A percentile compares a stretch with the other conserved stretches of the same genome.
Evolutionary conservation across 192 early-diverging fungal genomes (phyloP).

Genomic region (Spinellus fusiger): DNA sequence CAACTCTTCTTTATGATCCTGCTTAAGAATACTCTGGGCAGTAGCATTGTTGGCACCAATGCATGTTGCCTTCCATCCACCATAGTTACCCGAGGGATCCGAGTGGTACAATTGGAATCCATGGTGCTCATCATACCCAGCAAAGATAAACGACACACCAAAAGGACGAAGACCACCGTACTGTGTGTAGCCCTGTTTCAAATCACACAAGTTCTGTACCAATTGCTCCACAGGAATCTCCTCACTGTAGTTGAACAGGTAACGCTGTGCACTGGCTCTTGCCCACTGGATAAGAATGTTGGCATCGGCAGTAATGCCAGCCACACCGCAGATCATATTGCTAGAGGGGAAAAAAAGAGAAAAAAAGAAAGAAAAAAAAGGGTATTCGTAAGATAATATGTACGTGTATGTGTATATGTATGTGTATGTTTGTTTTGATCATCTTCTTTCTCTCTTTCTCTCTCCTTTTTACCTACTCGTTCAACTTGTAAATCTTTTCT

Average conservation of each 20-base stretch:
- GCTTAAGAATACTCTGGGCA: conserved; percentile 89
- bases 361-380: not conserved
- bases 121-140: conserved; percentile 82
- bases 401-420: too few species aligned
- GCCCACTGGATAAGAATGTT: conserved; percentile 93
- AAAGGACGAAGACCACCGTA: conserved; percentile 97
- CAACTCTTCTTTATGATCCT: conserved; percentile 91
- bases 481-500: conserved; percentile 97
- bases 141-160: conserved; percentile 97
- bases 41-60: conserved; percentile 93
- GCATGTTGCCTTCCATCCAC: conserved; percentile 98
- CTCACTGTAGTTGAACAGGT: conserved; percentile 82
- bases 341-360: conserved; percentile 34
- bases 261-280: conserved; percentile 81
- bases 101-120: conserved; percentile 98
- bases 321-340: conserved; percentile 88
- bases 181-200: conserved; percentile 99
- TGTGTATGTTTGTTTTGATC: too few species aligned
- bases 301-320: conserved; percentile 93
- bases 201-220: conserved; percentile 90
- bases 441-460: not conserved
- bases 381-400: too few species aligned
- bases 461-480: conserved; percentile 57
- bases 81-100: conserved; percentile 98
- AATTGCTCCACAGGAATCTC: conserved; percentile 93